Evolutionary conservation across 306 rosid genomes (phyloP), one percentile per base, ranked within the genome.

Genomic region (Castanea crenata): DNA sequence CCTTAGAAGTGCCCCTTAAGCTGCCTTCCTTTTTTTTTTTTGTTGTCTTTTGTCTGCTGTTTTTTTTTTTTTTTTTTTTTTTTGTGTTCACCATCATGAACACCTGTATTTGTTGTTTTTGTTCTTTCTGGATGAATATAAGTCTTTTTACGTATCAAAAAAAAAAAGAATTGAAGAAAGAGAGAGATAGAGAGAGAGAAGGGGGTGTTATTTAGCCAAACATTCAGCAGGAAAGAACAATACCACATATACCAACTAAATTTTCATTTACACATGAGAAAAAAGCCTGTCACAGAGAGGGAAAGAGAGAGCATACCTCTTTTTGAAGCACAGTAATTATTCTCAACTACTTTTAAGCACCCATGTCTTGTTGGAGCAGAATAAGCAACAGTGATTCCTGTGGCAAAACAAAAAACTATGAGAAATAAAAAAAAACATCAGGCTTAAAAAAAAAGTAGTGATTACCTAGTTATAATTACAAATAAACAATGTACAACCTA

Each of bases 311-410:
- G 7, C 67, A 34, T 83, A 95, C 99, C 98, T 82, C 99, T 82
- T 86, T 86, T 93, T 54, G 99, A 95, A 57, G 99, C 94, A 89
- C 98, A 95, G 52, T 86, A 95, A 74, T 86, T 90, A 87, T 95
- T 95, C 85, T 95, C 97, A 80, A 95, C 99, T 46, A 93, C 96
- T 79, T 82, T 93, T 88, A 95, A 86, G 92, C 97, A 93, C 49
- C 92, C 90, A 68, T 93, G 97, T 86, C 99, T 91, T 31, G 83
- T 71, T 63, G 96, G 99, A 78, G 97, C 97, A 87, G 93, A 84
- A 87, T 78, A 93, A 70, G 98, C 94, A 49, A 95, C 96, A 27
- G 81, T 6, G 44, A 93, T 89, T 69, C 99, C 99, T 95, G 87
- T 86, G 75, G 79, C 72, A 87, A 69, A 18, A 78, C 72, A 31